Base-by-base conservation (phyloP, 1,284 basidiomycete genomes). In the Blastosporella zonata region DNA sequence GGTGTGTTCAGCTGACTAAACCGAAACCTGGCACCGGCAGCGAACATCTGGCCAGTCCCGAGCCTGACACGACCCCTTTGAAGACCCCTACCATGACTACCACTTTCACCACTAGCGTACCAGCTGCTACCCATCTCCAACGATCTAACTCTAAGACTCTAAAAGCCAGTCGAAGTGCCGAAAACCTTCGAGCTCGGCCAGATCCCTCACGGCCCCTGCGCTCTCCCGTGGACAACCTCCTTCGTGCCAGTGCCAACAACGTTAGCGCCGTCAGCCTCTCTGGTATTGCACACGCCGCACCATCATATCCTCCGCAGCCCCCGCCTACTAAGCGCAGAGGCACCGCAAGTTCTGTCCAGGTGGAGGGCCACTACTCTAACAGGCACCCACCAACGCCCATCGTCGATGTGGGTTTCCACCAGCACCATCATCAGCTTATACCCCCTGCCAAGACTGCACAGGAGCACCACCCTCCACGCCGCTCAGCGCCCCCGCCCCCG, bases 151-250 rank as follows among this genome's bases (percentile, higher is more conserved):
- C 66, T 3, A 64, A 55, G 23, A 77, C 70, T 4, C 55, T 82
- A 37, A 87, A 84, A 60, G 61, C 74, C 17, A 82, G 78, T 62
- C 77, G 78, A 55, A 89, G 87, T 55, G 79, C 76, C 27, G 85
- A 87, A 61, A 60, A 70, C 43, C 54, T 71, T 27, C 63, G 62
- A 23, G 51, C 55, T 1, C 63, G 60, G 2, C 40, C 57, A 8
- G 62, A 63, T 12, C 49, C 54, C 17, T 54, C 56, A 31, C 59
- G 60, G 25, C 56, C 62, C 20, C 62, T 67, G 33, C 69, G 70
- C 27, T 67, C 68, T 1, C 63, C 70, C 4, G 58, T 69, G 31
- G 72, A 72, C 37, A 61, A 64, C n/a, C 47, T 67, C 8, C 69
- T 73, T 28, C 67, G 71, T 28, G 64, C 72, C 9, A 78, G 70